Base-by-base conservation (phyloP, 108 stramenopile genomes). In the Pseudonitzschia multiseries region DNA sequence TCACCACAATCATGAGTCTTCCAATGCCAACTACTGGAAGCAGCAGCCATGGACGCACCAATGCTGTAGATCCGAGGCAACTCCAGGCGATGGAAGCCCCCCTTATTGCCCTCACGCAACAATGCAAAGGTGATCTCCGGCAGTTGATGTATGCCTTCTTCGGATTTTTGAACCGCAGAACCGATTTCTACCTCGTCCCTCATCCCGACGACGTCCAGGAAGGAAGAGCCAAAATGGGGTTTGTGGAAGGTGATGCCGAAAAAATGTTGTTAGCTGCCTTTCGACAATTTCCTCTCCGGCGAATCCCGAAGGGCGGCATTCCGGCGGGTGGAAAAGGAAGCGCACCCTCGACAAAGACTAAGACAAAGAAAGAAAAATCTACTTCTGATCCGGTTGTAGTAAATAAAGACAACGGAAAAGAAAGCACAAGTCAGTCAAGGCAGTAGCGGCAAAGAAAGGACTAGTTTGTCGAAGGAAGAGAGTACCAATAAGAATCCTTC, bases 141-240 rank as follows among this genome's bases (percentile, higher is more conserved):
- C 83, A 84, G 65, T 52, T 94, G n/a, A 57, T 91, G 65, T 81
- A 79, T 66, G 83, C 86, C 54, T 91, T 93, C 69, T 95, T 95
- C 73, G 81, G 81, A 29, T 95, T 95, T 76, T 74, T 95, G 70
- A 74, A 95, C 76, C 87, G 89, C 12, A 81, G 91, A 48, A 95
- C 94, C 6, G 94, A 95, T 74, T 93, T 95, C 70, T 95, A 93
- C 72, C 73, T 88, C 20, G 82, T 93, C 51, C 89, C 81, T 65
- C 81, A 86, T 61, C 83, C 80, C 13, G 86, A 85, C 70, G 89
- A 87, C 73, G 77, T 68, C 8, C 36, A 73, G 51, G 73, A 70
- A 27, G 79, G 84, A 9, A 71, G 42, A 18, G 68, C 63, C 20
- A 57, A 31, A 36, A 88, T 91, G 86, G 93, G 94, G 54, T 95